Evolutionary conservation across 2,329 filamentous ascomycete genomes (phyloP), one percentile per base, ranked within the genome.

Genomic region (Torrubiella hemipterigena): DNA sequence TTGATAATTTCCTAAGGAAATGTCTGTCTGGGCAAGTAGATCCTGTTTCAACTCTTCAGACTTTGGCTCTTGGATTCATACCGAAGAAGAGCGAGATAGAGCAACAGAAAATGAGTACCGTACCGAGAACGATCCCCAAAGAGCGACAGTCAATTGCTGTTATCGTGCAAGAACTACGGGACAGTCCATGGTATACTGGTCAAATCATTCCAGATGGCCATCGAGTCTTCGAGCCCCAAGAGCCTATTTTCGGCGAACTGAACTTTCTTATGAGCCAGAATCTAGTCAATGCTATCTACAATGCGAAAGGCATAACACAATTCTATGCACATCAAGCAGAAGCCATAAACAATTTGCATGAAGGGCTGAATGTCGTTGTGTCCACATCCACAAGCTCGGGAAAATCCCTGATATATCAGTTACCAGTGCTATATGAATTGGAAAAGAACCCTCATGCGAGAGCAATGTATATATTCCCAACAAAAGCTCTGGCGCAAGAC

Each of bases 381-480:
- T 79, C 87, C 2, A 98, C 91, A 0, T 93, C 89, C 1, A 98
- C 91, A 0, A 93, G 84, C 49, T 98, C 91, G 1, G 91, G 91
- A 9, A 98, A 98, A 54, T 95, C 86, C 6, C 61, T 98, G n/a
- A 95, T 98, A 38, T 98, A 96, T 48, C 91, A 98, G 48, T 69
- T 98, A 12, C 91, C 91, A 0, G 85, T 98, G 27, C 59, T 98
- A 9, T 77, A 93, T 48, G 81, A 84, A 30, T 61, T 98, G 3
- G 89, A 98, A 52, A 64, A 73, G 31, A 81, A 96, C 45, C 60
- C 56, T 3, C 65, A 77, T 34, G 82, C 83, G 7, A 68, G 91
- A 44, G 91, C 91, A 3, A 85, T 98, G 77, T 96, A 95, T 51
- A 94, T 98, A 21, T 98, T 98, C 38, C 91, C 91, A 0, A 98